Evolutionary conservation across 192 early-diverging fungal species (phyloP), one percentile per base, ranked within the genome.

Genomic region (Coemansia sp.): DNA sequence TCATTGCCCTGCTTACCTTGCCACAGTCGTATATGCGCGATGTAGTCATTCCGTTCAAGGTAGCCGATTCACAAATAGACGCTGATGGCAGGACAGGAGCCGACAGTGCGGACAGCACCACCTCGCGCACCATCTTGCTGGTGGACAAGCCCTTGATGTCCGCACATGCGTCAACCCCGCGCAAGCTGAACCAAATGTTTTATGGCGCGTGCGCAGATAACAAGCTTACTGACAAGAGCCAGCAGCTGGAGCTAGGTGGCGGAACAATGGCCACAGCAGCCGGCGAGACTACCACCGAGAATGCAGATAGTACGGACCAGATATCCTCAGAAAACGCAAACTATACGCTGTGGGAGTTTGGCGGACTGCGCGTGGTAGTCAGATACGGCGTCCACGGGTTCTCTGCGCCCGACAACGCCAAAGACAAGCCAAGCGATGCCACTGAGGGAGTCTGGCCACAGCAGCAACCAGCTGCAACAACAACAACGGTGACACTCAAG

Each of bases 321-420:
- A 2, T 16, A 8, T 14, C 38, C 5, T n/a, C 53, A 12, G 70
- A 37, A 20, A 77, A 77, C 54, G 70, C 70, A 10, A 82, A 65
- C 19, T 82, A 82, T 43, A 82, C 80, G 38, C 49, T 77, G 68
- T 82, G 80, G 80, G 80, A 74, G 62, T 64, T 82, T 51, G 71
- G 75, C 42, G 80, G 61, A 7, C 67, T 69, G 46, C 71, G 80
- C 0, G 38, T 82, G 9, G 49, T 82, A 9, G 63, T 82, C 32
- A 75, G 80, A 16, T 82, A 72, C 62, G 54, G 62, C 17, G 75
- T 82, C 25, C 68, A 82, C 13, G 75, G 65, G 32, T 82, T 82
- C 57, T 11, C n/a, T 45, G 51, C 57, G 10, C 19, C 20, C 11
- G 66, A 63, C n/a, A 41, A 14, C 5, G 51, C 19, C 37, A 54